Evolutionary conservation across 2,329 filamentous ascomycete genomes (phyloP), one percentile per base, ranked within the genome.

Genomic region (Tympanopsis confertula): DNA sequence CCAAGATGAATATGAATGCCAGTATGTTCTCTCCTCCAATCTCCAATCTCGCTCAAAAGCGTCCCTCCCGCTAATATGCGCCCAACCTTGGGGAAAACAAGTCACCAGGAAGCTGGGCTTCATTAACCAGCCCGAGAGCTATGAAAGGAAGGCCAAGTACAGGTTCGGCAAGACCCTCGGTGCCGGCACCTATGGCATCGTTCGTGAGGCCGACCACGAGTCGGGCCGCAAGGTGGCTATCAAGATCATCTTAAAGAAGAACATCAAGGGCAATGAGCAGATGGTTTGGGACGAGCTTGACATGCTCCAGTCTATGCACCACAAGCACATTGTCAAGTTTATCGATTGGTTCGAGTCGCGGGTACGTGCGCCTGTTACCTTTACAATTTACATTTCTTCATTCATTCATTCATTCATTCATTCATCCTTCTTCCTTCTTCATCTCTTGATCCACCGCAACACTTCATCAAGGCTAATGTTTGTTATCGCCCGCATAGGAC

Each of bases 231-330:
- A 94, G 69, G 88, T 94, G 42, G 91, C 91, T 30, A 76, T 98
- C 62, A 98, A 98, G 72, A 96, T 98, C 58, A 98, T 98, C 60
- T 69, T 96, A 53, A 98, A 98, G 75, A 95, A 94, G 69, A 96
- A 94, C 62, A 88, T 98, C 57, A 93, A 88, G 60, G 89, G 88
- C 46, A 96, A 96, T 52, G 91, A 98, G 68, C 79, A 82, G 59
- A 98, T 98, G 91, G 91, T 98, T 28, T 91, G 94, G 58, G 91
- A 98, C 59, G 91, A 98, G 66, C 71, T 98, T 50, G 75, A 87
- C 48, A 87, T 98, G 78, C 73, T 98, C 46, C 87, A 95, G 63
- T 76, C 77, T 41, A 76, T 98, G 55, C 75, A 87, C 55, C 91
- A 98, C 58, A 84, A 86, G 38, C 86, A 96, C 62, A 98, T 98